Percentiles rank a stretch among this genome's conserved stretches.
Conservation (phyloP, 179 eudicot genomes). For the Gypsophila paniculata region DNA sequence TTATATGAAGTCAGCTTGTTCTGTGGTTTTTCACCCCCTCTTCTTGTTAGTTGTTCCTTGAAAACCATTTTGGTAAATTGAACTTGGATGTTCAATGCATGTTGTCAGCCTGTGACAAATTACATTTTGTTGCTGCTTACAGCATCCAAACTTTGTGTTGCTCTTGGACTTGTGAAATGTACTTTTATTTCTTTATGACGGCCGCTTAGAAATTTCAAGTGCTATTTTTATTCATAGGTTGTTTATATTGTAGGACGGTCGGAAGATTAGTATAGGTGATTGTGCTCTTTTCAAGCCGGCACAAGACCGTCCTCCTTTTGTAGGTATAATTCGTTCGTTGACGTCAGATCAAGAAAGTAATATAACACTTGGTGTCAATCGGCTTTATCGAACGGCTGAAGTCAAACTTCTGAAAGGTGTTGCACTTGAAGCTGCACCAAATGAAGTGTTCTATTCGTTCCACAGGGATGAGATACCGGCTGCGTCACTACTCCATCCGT, state of each 20-base stretch:
- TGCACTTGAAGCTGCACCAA: slow-evolving; percentile 37
- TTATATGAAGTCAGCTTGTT: background rate
- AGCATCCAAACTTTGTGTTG: background rate
- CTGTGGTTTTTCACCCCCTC: background rate
- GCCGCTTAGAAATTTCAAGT: background rate
- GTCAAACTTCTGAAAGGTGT: slow-evolving; percentile 34
- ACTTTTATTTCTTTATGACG: background rate
- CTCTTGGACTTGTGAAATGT: background rate
- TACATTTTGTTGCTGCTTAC: background rate
- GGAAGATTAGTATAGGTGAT: slow-evolving; percentile 43
- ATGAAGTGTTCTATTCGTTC: slow-evolving; percentile 41
- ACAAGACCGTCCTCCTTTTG: slow-evolving; percentile 34
- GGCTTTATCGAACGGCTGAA: slow-evolving; percentile 46
- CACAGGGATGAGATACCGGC: slow-evolving; percentile 44
- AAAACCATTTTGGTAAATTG: background rate
- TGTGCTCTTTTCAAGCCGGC: slow-evolving; percentile 45
- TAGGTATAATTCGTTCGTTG: slow-evolving; percentile 36
- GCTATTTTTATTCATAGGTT: background rate
- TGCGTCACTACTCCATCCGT: slow-evolving; percentile 41
- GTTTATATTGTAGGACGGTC: slow-evolving; percentile 36
- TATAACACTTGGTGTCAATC: slow-evolving; percentile 33
- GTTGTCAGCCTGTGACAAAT: background rate
- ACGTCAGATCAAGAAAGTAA: slow-evolving; percentile 29
- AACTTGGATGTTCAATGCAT: background rate
- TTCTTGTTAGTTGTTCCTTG: background rate